Evolutionary conservation across 202 grass and related monocot genomes (phyloP), one percentile per base, ranked within the genome.

Genomic region (Setaria italica): DNA sequence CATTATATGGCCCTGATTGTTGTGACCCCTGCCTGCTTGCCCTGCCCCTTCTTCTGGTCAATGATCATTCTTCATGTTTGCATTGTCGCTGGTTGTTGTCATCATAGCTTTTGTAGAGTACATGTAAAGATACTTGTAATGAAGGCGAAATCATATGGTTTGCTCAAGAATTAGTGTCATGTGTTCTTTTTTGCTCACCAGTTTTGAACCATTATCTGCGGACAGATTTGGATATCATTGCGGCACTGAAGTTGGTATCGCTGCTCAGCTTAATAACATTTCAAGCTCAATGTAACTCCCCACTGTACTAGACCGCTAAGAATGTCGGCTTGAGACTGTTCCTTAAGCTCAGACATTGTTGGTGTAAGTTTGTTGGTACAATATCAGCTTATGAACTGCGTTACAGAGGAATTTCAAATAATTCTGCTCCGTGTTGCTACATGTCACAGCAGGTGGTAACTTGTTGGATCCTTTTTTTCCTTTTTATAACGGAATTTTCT

Each of bases 61-160:
- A 75, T 86, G 89, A 78, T 89, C 53, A 87, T 87, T 90, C 74
- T 90, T 78, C 77, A 9, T 30, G 50, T 77, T 81, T 92, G 51
- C 77, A 57, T n/a, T 87, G 50, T 82, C 81, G 41, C 63, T 17
- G 75, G 62, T 71, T 87, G 84, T 97, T 88, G 75, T 77, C 60
- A 41, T 85, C 65, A 68, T 92, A 87, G 87, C 59, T 91, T 90
- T 85, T 90, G 89, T 95, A 95, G 89, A 92, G 84, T 86, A 86
- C 87, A 83, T 98, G 91, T 94, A 98, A 95, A 98, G 91, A 90
- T 94, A 84, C 81, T 89, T 84, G 86, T 91, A 89, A 85, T 55
- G 88, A 85, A 87, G 80, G 68, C 41, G 29, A 89, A 64, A 87
- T 82, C 62, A 70, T 81, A 93, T 81, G 89, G 86, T 95, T 84